These are phyloP conservation scores for Auxenochlorella pyrenoidosa DNA, from an alignment of 139 green algal species.

Conservation along the genomic window DNA sequence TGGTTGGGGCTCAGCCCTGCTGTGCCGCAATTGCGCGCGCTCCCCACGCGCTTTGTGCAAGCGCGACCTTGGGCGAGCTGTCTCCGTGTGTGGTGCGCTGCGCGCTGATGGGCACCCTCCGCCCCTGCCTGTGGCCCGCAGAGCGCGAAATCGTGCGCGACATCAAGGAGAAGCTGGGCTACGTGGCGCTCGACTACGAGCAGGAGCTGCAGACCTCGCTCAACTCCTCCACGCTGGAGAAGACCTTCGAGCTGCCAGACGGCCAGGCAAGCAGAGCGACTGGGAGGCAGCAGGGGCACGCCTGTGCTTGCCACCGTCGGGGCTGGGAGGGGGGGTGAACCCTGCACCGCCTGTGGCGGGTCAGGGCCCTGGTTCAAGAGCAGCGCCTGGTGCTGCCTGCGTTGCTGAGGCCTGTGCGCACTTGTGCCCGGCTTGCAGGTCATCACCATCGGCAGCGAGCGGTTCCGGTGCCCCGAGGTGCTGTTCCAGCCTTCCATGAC, in stretches of 20 bases:
- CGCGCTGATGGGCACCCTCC: no score
- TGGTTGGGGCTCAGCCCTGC: no score
- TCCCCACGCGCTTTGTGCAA: no score
- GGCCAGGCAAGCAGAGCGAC: conserved; percentile 83
- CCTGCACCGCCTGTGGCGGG: not conserved
- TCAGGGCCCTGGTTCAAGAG: no score
- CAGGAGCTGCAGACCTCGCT: conserved; percentile 87
- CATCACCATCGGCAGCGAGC: conserved; percentile 96
- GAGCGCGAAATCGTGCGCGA: conserved; percentile 99
- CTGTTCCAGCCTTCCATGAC: conserved; percentile 95
- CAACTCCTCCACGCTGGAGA: conserved; percentile 89
- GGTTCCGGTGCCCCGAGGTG: conserved; percentile 97
- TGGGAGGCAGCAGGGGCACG: no score
- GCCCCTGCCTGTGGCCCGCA: not conserved
- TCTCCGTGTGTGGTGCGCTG: no score
- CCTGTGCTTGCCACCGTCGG: no score
- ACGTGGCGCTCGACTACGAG: conserved; percentile 99
- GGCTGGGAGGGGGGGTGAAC: no score
- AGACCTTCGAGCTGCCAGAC: conserved; percentile 94
- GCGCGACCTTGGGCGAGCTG: no score
- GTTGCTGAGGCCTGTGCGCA: not conserved
- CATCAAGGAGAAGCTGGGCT: conserved; percentile 99
- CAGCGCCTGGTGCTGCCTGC: no score
- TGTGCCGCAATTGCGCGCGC: no score
- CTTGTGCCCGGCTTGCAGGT: conserved; percentile 75